These are phyloP conservation scores for Globisporangium iwayamae DNA, from an alignment of 352 stramenopile species.

Conservation along the genomic window DNA sequence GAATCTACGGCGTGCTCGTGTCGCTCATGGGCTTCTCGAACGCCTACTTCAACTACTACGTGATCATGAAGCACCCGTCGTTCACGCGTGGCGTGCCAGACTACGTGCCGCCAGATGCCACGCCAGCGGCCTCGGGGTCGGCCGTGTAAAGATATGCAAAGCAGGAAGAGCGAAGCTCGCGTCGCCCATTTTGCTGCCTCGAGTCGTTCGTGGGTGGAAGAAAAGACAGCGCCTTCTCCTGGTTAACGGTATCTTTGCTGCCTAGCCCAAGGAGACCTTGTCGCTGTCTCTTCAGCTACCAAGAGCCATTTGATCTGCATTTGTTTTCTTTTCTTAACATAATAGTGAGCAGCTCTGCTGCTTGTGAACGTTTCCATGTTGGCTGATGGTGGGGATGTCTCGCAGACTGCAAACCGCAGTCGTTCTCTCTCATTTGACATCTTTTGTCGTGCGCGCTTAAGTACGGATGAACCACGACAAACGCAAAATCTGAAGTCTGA, in stretches of 20 bases:
- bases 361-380: slow-evolving; percentile 4
- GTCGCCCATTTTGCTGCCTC: slow-evolving; percentile 6
- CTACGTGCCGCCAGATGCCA: slow-evolving; percentile 70
- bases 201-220: neutral
- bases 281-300: neutral
- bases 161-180: slow-evolving; percentile 1
- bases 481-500: neutral
- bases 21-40: slow-evolving; percentile 77
- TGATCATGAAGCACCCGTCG: slow-evolving; percentile 82
- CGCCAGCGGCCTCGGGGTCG: slow-evolving; percentile 16
- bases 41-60: slow-evolving; percentile 89
- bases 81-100: slow-evolving; percentile 83
- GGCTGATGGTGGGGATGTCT: neutral
- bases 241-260: neutral
- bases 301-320: slow-evolving; percentile 5
- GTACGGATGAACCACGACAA: neutral
- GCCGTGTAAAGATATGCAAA: slow-evolving; percentile 8
- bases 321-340: slow-evolving; percentile 2
- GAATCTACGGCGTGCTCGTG: slow-evolving; percentile 75
- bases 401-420: too few relatives aligned
- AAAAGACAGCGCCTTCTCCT: too few relatives aligned
- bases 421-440: neutral
- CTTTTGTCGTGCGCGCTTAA: neutral
- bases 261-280: neutral
- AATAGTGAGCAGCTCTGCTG: slow-evolving; percentile 10